Conservation (phyloP, 768 basidiomycete species). For the Infundibulicybe gibba region DNA sequence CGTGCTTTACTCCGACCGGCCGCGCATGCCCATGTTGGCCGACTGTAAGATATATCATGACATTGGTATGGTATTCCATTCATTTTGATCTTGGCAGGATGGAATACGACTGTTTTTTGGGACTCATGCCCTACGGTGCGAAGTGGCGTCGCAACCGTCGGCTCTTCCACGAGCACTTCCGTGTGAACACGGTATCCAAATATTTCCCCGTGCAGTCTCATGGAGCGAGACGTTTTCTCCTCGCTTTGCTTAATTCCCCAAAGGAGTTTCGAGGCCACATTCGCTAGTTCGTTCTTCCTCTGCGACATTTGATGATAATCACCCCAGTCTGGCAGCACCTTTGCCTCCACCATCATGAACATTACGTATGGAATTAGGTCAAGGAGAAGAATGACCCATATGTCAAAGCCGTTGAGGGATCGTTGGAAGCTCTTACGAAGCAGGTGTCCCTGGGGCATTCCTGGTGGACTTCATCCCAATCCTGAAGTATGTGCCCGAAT, state of each 20-base stretch:
- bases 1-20: constrained; percentile 9
- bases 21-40: background rate
- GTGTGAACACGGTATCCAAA: too few relatives aligned
- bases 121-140: constrained; percentile 21
- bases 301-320: background rate
- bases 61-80: background rate
- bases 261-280: constrained; percentile 10
- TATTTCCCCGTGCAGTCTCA: too few relatives aligned
- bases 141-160: too few relatives aligned
- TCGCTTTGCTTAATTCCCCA: constrained; percentile 9
- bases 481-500: constrained; percentile 39
- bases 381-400: constrained; percentile 1
- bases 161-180: too few relatives aligned
- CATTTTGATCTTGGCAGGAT: constrained; percentile 20
- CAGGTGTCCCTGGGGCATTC: too few relatives aligned
- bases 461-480: too few relatives aligned
- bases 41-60: too few relatives aligned
- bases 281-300: constrained; percentile 1
- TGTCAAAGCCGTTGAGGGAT: constrained; percentile 1
- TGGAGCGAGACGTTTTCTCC: constrained; percentile 18
- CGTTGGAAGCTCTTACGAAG: background rate
- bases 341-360: too few relatives aligned
- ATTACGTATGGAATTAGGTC: constrained; percentile 7
- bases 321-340: background rate
- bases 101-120: constrained; percentile 22